Conservation (phyloP, 257 asterid species). For the Leonotis leonurus region DNA sequence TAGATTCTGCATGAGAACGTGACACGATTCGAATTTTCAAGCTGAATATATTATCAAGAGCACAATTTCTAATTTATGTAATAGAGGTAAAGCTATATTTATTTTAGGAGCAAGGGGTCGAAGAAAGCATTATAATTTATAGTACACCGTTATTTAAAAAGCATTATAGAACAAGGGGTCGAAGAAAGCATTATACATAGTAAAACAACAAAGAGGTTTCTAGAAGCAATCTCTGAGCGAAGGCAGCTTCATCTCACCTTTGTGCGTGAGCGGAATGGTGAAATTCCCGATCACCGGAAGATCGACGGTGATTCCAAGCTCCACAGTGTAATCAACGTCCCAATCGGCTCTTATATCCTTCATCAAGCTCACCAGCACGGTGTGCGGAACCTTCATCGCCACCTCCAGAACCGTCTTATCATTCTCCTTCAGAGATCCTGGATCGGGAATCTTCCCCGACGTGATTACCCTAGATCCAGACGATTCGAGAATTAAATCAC, state of each 20-base stretch:
- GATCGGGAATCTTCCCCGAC: constrained; percentile 65
- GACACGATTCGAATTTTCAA: neutral
- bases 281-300: constrained; percentile 59
- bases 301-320: constrained; percentile 49
- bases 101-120: too few relatives aligned
- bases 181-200: too few relatives aligned
- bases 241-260: constrained; percentile 80
- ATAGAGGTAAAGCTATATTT: too few relatives aligned
- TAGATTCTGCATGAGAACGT: neutral
- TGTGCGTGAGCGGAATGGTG: constrained; percentile 52
- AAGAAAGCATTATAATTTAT: too few relatives aligned
- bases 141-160: too few relatives aligned
- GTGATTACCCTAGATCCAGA: constrained; percentile 44
- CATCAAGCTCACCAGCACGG: constrained; percentile 46
- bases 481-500: neutral
- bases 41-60: too few relatives aligned
- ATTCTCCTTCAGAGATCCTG: constrained; percentile 65
- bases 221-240: constrained; percentile 42
- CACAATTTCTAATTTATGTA: too few relatives aligned
- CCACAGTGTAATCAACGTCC: constrained; percentile 61
- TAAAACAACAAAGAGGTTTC: too few relatives aligned
- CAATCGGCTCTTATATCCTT: constrained; percentile 70
- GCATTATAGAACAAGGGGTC: too few relatives aligned
- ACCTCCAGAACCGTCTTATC: constrained; percentile 52
- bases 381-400: constrained; percentile 53